phyloP scores from a whole-genome alignment of 257 asterid genomes.

The Capsicum rhomboideum region DNA sequence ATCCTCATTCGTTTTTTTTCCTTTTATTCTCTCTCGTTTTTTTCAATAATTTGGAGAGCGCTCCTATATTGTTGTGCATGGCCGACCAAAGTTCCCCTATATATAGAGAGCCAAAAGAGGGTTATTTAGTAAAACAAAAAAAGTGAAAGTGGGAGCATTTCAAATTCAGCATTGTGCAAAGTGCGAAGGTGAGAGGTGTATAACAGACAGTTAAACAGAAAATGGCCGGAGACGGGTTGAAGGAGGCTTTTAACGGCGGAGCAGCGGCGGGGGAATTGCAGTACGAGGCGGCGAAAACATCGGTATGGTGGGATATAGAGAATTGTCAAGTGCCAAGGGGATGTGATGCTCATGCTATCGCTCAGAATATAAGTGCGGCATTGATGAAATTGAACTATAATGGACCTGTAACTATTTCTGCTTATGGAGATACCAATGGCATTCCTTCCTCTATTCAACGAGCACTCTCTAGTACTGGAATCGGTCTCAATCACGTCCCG shows the following conservation, averaged over 20 bases:
- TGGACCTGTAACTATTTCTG: conserved; percentile 77
- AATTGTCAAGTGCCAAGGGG: conserved; percentile 79
- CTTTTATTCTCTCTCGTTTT: too few species aligned
- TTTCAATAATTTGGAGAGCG: neutral
- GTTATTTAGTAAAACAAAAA: neutral
- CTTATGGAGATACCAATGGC: conserved; percentile 66
- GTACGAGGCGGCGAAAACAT: conserved; percentile 57
- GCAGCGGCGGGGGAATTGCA: conserved; percentile 47
- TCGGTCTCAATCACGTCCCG: conserved; percentile 82
- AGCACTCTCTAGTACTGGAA: conserved; percentile 76
- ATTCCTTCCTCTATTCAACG: conserved; percentile 52
- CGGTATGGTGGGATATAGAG: conserved; percentile 98
- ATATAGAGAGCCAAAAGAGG: neutral
- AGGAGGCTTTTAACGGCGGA: neutral
- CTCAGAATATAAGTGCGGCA: conserved; percentile 77
- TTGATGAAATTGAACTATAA: conserved; percentile 61
- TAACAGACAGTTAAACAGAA: too few species aligned
- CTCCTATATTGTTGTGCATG: neutral
- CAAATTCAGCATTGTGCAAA: neutral
- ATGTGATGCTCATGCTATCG: conserved; percentile 64
- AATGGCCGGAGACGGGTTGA: neutral
- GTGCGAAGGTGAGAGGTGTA: neutral
- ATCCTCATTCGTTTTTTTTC: too few species aligned
- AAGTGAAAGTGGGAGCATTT: neutral
- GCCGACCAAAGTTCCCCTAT: neutral